These are phyloP conservation scores for Bipolaris gigantea DNA, from an alignment of 2,329 filamentous ascomycete genomes.

Conservation along the genomic window DNA sequence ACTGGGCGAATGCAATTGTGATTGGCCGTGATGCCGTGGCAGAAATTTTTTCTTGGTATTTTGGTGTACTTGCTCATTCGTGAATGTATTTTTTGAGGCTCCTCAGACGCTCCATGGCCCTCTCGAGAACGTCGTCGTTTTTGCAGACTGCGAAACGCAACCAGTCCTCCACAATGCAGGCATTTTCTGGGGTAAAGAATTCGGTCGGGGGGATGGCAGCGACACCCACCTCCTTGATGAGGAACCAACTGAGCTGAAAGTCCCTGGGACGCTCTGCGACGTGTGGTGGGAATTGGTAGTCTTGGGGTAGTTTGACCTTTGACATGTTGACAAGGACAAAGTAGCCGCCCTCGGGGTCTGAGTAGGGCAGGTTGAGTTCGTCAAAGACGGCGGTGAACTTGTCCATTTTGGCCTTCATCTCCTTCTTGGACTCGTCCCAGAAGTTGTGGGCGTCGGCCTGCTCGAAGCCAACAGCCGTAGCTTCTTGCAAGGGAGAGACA, in stretches of 20 bases:
- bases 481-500: constrained; percentile 91
- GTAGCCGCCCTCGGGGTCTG: constrained; percentile 93
- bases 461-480: constrained; percentile 90
- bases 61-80: constrained; percentile 10
- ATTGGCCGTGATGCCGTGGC: too few relatives aligned
- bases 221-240: constrained; percentile 94
- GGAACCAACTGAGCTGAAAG: constrained; percentile 94
- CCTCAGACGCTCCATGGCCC: constrained; percentile 53
- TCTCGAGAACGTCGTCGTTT: constrained; percentile 72
- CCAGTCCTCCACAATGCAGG: constrained; percentile 87
- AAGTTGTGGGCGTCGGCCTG: constrained; percentile 82
- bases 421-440: constrained; percentile 79
- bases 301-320: constrained; percentile 79
- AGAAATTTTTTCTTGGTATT: too few relatives aligned
- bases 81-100: constrained; percentile 55
- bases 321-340: constrained; percentile 94
- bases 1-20: background rate
- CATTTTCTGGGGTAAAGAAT: constrained; percentile 87
- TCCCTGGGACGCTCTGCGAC: constrained; percentile 85
- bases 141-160: constrained; percentile 96
- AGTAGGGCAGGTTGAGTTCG: constrained; percentile 63
- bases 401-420: constrained; percentile 89
- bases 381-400: constrained; percentile 72
- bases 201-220: constrained; percentile 96
- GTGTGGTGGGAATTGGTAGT: constrained; percentile 87